Base-by-base conservation (phyloP, 2,329 filamentous ascomycete genomes). In the Paecilomyces sp. region DNA sequence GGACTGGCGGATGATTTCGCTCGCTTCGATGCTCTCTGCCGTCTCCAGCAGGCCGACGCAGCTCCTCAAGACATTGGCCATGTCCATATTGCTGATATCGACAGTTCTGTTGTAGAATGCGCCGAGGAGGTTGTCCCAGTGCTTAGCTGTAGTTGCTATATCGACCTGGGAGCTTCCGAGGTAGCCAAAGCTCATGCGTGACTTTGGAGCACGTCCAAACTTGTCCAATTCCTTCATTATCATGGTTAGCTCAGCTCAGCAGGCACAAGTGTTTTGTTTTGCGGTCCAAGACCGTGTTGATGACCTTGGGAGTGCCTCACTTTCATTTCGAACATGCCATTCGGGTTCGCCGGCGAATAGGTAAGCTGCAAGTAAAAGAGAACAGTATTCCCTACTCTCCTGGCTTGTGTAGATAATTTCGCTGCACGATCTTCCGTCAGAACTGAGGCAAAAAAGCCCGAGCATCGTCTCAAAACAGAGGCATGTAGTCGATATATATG, bases 21-120 rank as follows among this genome's bases (percentile, higher is more conserved):
- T 71, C 47, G 78, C 77, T 15, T 75, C 70, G 3, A 83, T 74
- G 54, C 77, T 77, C 59, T 82, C 79, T 1, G 79, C 78, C 12
- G 80, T 75, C 13, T 76, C 68, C 54, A 79, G 69, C 8, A 83
- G 68, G 3, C 71, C 70, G 33, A 76, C 66, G 22, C 76, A 76
- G 53, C 76, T 74, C 1, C 64, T 59, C n/a, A 82, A 70, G 0
- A 79, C 70, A 7, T 68, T 62, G 7, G 64, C 64, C 58, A 83
- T 74, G 41, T 67, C 66, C 3, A 67, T 66, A 61, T 78, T 72
- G 57, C 75, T 74, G 50, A 82, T 70, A 9, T 70, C 61, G 34
- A 81, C 68, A 1, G 73, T 67, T 22, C 69, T 70, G 61, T 76
- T 75, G 71, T 82, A 82, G 64, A 82, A 76, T 22, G 76, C 72